Percentiles rank a stretch among this genome's conserved stretches.
Conservation (phyloP, 805 yeast genomes). For the Wickerhamomyces tratensis region DNA sequence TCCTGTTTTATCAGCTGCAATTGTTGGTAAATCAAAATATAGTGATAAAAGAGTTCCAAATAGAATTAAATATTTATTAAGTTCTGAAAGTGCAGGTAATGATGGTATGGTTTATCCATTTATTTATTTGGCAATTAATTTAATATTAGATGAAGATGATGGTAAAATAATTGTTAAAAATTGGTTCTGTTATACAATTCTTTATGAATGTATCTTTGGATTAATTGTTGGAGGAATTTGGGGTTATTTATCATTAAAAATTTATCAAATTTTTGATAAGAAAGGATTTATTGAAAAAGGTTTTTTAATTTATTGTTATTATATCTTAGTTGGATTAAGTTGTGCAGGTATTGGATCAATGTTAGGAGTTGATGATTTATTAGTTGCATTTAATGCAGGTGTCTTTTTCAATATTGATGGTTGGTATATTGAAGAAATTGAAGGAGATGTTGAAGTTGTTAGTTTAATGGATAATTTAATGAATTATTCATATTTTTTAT, state of each 20-base stretch:
- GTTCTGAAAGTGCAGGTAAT: conserved; percentile 11
- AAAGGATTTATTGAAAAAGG: conserved; percentile 50
- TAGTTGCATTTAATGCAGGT: conserved; percentile 69
- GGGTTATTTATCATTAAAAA: conserved; percentile 41
- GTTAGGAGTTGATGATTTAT: conserved; percentile 61
- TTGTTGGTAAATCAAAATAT: conserved; percentile 64
- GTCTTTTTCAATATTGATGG: conserved; percentile 72
- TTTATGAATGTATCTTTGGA: conserved; percentile 57
- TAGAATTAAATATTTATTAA: conserved; percentile 46
- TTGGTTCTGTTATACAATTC: conserved; percentile 50
- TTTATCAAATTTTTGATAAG: conserved; percentile 43
- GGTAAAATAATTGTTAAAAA: conserved; percentile 44
- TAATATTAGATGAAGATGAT: conserved; percentile 40
- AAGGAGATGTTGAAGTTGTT: conserved; percentile 54
- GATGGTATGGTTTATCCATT: conserved; percentile 71
- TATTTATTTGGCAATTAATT: conserved; percentile 46
- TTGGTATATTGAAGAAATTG: conserved; percentile 47
- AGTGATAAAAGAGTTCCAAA: conserved; percentile 53
- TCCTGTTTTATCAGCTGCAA: conserved; percentile 66
- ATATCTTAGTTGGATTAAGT: conserved; percentile 42
- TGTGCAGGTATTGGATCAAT: conserved; percentile 57
- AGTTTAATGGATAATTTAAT: conserved; percentile 49
- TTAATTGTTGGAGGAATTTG: conserved; percentile 39
- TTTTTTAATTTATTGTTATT: conserved; percentile 42
- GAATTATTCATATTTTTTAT: conserved; percentile 58